phyloP scores from a whole-genome alignment of 2,329 filamentous ascomycete species.

The Exophiala oligosperma region DNA sequence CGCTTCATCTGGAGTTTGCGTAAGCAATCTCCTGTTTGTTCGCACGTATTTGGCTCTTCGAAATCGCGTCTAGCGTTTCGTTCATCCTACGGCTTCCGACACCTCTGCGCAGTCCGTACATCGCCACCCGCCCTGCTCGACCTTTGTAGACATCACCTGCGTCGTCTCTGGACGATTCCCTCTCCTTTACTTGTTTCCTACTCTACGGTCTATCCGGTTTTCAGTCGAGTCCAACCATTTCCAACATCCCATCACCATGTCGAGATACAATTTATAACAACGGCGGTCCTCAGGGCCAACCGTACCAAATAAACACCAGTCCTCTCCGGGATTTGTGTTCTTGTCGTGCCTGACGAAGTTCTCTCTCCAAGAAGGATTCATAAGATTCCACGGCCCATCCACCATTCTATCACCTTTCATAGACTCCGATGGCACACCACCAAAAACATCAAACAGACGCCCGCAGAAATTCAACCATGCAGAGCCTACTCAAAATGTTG shows the following conservation, averaged over 20 bases:
- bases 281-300: constrained; percentile 38
- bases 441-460: constrained; percentile 22
- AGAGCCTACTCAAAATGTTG: constrained; percentile 47
- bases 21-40: constrained; percentile 14
- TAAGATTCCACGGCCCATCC: background rate
- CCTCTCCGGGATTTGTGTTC: constrained; percentile 19
- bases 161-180: background rate
- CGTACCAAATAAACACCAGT: background rate
- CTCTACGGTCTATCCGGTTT: constrained; percentile 2
- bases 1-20: constrained; percentile 13
- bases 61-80: background rate
- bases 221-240: constrained; percentile 9
- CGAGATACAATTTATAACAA: constrained; percentile 45
- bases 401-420: background rate
- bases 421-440: constrained; percentile 21
- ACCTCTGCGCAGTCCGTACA: background rate
- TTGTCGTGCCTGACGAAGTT: constrained; percentile 10
- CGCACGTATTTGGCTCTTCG: constrained; percentile 1
- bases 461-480: constrained; percentile 32
- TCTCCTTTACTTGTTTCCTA: background rate
- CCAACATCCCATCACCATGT: constrained; percentile 30
- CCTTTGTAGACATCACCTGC: background rate
- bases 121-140: constrained; percentile 13
- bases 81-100: constrained; percentile 2
- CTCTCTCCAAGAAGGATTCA: background rate